Conservation (phyloP, 2,329 filamentous ascomycete species). For the Fusarium ambrosium region DNA sequence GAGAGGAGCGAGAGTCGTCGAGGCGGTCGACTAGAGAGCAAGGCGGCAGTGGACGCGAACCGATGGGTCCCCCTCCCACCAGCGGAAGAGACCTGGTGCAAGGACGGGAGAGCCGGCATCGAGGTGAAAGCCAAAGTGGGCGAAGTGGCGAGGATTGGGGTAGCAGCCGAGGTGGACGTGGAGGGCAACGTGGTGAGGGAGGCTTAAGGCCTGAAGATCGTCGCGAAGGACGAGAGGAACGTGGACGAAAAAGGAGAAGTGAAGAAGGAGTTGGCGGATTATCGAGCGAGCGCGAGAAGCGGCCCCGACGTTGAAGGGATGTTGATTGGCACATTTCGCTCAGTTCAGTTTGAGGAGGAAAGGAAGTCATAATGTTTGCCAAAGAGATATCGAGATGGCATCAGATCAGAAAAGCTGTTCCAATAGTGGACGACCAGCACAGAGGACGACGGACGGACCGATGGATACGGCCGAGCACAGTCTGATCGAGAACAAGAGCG, state of each 20-base stretch:
- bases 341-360: constrained; percentile 36
- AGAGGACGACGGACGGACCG: constrained; percentile 28
- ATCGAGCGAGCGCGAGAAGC: constrained; percentile 66
- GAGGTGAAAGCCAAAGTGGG: constrained; percentile 44
- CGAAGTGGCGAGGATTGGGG: constrained; percentile 53
- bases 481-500: constrained; percentile 16
- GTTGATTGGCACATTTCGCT: constrained; percentile 33
- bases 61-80: constrained; percentile 48
- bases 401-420: constrained; percentile 18
- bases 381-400: constrained; percentile 7
- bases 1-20: constrained; percentile 53
- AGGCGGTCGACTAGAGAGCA: constrained; percentile 49
- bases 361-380: constrained; percentile 2
- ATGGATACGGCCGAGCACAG: constrained; percentile 28
- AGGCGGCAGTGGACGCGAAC: constrained; percentile 44
- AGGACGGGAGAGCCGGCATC: constrained; percentile 52
- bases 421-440: constrained; percentile 26
- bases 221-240: constrained; percentile 53
- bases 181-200: constrained; percentile 51
- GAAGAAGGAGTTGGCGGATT: constrained; percentile 60
- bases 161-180: constrained; percentile 52
- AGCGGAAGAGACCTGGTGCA: constrained; percentile 49
- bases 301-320: constrained; percentile 60
- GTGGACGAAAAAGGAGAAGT: constrained; percentile 58
- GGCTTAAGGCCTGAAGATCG: constrained; percentile 51